Base-by-base conservation (phyloP, 2,329 filamentous ascomycete genomes). In the Hypoxylon sp. region DNA sequence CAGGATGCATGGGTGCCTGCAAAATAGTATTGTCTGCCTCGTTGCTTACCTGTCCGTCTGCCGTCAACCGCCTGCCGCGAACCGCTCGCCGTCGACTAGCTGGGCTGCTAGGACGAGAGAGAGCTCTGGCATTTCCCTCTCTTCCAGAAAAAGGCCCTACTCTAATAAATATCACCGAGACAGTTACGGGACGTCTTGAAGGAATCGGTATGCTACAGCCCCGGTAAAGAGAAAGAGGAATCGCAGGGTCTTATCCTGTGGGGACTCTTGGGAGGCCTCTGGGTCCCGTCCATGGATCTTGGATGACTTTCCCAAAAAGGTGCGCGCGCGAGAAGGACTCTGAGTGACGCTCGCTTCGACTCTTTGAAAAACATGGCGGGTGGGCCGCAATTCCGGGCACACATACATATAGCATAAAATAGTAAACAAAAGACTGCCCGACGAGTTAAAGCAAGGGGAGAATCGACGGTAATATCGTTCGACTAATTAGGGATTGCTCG, bases 311-410 rank as follows among this genome's bases (percentile, higher is more conserved):
- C 65, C 67, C 58, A 39, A 69, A 69, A 69, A 53, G 62, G 59
- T 56, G 61, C 53, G 54, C 28, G 53, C 49, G 49, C 49, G 49
- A 59, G 20, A 28, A 51, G 13, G 13, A 46, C 48, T 37, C 22
- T 59, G 44, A 58, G 46, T 46, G 39, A 57, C 55, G 49, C 44
- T 59, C 55, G 49, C 41, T 52, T 65, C 50, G 22, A 58, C 19
- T 46, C 44, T 51, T 26, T 7, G n/a, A 26, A 26, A 26, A 34
- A 55, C 52, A 52, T 56, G 46, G 20, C 47, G 53, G 50, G 52
- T 68, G 65, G 65, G 65, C 62, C 62, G 65, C 56, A 68, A 63
- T 65, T 56, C 56, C 62, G 56, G 62, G 59, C 59, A 65, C 34
- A 55, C 65, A 61, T 65, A 65, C 65, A 65, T 67, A 39, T 39